phyloP scores from a whole-genome alignment of 1,284 basidiomycete genomes.

The Microbotryum intermedium region DNA sequence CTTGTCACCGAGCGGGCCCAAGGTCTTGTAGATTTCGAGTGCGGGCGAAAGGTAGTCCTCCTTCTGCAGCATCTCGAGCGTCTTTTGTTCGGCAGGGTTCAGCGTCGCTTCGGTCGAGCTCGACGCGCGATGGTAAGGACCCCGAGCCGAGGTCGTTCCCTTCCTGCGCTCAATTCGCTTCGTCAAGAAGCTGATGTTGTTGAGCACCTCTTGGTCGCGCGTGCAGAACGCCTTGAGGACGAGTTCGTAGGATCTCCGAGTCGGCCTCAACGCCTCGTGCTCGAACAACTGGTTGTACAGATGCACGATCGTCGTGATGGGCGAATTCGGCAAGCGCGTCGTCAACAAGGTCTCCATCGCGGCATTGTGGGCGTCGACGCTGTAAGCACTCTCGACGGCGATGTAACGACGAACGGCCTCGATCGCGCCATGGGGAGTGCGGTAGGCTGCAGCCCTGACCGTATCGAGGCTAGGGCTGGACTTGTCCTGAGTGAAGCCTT shows the following conservation, averaged over 20 bases:
- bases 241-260: conserved; percentile 56
- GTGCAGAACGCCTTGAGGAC: conserved; percentile 61
- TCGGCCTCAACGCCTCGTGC: conserved; percentile 54
- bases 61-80: conserved; percentile 41
- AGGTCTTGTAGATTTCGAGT: conserved; percentile 61
- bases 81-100: conserved; percentile 5
- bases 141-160: neutral
- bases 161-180: conserved; percentile 38
- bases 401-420: conserved; percentile 19
- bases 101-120: neutral
- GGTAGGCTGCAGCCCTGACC: neutral
- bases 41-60: conserved; percentile 67
- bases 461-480: too few relatives aligned
- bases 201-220: conserved; percentile 62
- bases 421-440: neutral
- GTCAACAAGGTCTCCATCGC: conserved; percentile 53
- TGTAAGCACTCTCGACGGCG: conserved; percentile 13
- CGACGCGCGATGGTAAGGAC: neutral
- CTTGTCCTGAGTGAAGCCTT: neutral
- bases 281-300: conserved; percentile 68
- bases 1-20: conserved; percentile 41
- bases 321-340: conserved; percentile 49
- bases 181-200: conserved; percentile 46
- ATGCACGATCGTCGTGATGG: conserved; percentile 54
- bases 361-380: conserved; percentile 52